Base-by-base conservation (phyloP, 345 rosid genomes). In the Eucalyptus globulus region DNA sequence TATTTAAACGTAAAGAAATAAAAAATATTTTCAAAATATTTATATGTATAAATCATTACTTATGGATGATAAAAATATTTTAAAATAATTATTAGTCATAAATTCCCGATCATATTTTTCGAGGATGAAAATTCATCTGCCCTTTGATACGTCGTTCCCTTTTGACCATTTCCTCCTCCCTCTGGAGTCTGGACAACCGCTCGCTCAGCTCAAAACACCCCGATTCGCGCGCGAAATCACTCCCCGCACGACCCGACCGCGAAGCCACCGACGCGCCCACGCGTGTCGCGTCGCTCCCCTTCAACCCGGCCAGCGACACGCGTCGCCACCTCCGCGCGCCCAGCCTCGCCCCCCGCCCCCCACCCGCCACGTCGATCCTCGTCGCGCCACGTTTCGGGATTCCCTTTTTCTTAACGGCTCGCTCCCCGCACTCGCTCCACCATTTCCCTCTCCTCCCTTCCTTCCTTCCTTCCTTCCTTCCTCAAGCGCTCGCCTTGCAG, bases 1-100 rank as follows among this genome's bases (percentile, higher is more conserved):
- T n/a, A 65, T 14, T n/a, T 29, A 27, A 29, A 62, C 0, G 0
- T 1, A n/a, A 14, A 65, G 6, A 14, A 14, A 14, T 1, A 14
- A 14, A n/a, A 6, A 27, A 37, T 37, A 37, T 37, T 37, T 37
- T 37, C 40, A 37, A 65, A n/a, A n/a, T 65, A 4, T 62, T 7
- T 56, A 24, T 22, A 62, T 21, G 27, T 7, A 14, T 4, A 62
- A 29, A 29, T 65, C 5, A 13, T 6, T n/a, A 0, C 0, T 31
- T 7, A 14, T 65, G 9, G 34, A 65, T 14, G 0, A 29, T 62
- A 0, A 62, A 60, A 26, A 60, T 24, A 60, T 16, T 51, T 51
- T 51, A 1, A 14, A 5, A 49, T 49, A 0, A 49, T 14, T 14
- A 49, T 49, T 65, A 67, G 40, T 8, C 6, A 7, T 9, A 16